These are phyloP conservation scores for Hippophae tibetana DNA, from an alignment of 306 rosid genomes.

Conservation along the genomic window DNA sequence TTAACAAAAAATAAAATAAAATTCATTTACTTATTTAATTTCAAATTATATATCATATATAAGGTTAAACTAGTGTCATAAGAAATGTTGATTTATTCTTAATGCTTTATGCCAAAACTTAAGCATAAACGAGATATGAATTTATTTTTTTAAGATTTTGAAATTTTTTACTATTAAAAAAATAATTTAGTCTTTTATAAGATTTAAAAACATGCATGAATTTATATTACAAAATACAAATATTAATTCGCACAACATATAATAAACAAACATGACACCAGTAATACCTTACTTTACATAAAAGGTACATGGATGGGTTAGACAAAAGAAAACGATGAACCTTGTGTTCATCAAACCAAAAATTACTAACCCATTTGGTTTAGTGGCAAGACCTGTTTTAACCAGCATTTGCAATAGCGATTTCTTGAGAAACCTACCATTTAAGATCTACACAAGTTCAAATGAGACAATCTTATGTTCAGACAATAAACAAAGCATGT, in stretches of 20 bases:
- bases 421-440: slow-evolving; percentile 63
- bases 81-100: no score
- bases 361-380: slow-evolving; percentile 53
- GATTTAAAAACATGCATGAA: no score
- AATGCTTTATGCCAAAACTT: no score
- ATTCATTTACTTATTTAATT: slow-evolving; percentile 26
- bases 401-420: slow-evolving; percentile 81
- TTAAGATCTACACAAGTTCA: slow-evolving; percentile 61
- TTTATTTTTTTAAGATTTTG: no score
- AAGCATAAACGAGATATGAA: no score
- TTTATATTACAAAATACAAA: no score
- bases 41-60: no score
- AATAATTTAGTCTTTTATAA: no score
- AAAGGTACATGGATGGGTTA: slow-evolving; percentile 58
- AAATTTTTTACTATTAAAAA: no score
- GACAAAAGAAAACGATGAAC: slow-evolving; percentile 66
- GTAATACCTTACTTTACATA: background rate
- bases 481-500: slow-evolving; percentile 80
- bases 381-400: slow-evolving; percentile 67
- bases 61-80: no score
- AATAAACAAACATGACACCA: no score
- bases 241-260: no score
- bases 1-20: slow-evolving; percentile 78
- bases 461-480: slow-evolving; percentile 65
- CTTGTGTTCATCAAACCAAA: slow-evolving; percentile 68